Conservation (phyloP, 768 basidiomycete species). For the Kondoa subrosea region DNA sequence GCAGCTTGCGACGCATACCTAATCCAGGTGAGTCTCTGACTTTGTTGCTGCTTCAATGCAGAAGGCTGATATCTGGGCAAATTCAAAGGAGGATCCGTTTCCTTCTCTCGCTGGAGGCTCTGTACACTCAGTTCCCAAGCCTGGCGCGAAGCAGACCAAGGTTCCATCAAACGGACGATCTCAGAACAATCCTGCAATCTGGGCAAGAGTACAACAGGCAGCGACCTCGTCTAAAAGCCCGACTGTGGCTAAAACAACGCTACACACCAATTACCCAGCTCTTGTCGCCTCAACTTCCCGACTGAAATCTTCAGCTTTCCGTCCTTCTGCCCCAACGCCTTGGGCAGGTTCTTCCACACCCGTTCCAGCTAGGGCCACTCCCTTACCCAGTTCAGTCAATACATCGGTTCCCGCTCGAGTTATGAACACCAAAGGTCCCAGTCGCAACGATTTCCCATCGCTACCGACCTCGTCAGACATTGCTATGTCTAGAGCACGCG, state of each 20-base stretch:
- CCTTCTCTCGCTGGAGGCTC: conserved; percentile 13
- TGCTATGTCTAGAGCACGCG: neutral
- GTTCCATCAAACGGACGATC: neutral
- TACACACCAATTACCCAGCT: conserved; percentile 9
- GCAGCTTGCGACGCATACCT: conserved; percentile 68
- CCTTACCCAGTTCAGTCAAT: neutral
- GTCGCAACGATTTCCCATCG: neutral
- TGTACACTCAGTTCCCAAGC: neutral
- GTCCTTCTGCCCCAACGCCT: neutral
- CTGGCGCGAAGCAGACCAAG: neutral
- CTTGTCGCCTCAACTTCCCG: neutral
- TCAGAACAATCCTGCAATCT: conserved; percentile 14
- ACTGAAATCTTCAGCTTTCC: neutral
- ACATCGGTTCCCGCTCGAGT: neutral
- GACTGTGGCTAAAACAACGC: conserved; percentile 10
- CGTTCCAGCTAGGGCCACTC: neutral
- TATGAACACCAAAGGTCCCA: neutral
- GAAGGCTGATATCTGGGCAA: too few species aligned
- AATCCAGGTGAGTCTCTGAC: conserved; percentile 48
- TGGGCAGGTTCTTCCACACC: neutral
- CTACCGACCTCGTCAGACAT: neutral
- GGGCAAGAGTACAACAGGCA: conserved; percentile 18
- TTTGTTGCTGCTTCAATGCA: neutral
- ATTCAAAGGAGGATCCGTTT: conserved; percentile 9
- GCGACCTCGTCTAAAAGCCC: conserved; percentile 2